phyloP scores from a whole-genome alignment of 257 asterid species.

The Salvia rosmarinus region DNA sequence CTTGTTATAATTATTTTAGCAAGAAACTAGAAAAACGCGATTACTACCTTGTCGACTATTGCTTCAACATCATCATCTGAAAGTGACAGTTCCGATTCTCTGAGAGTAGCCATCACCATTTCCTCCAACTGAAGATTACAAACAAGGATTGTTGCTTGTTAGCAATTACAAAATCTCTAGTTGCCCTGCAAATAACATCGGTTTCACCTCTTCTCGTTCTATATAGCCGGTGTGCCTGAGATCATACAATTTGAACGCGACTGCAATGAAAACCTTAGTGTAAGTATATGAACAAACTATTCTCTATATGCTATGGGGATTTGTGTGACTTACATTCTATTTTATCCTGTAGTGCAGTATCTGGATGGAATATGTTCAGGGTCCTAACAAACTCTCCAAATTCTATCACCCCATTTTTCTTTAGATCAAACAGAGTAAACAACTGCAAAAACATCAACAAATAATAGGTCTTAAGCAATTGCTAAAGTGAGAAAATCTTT shows the following conservation, averaged over 20 bases:
- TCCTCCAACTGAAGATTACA: slow-evolving; percentile 53
- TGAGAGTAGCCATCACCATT: slow-evolving; percentile 66
- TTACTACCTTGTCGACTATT: slow-evolving; percentile 65
- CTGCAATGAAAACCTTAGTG: slow-evolving; percentile 45
- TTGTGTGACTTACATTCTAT: slow-evolving; percentile 46
- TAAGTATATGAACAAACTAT: slow-evolving; percentile 19
- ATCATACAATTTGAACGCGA: slow-evolving; percentile 68
- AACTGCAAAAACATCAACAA: slow-evolving; percentile 44
- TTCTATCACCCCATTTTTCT: slow-evolving; percentile 70
- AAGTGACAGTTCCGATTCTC: slow-evolving; percentile 52
- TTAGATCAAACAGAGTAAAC: slow-evolving; percentile 72
- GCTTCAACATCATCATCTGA: slow-evolving; percentile 59
- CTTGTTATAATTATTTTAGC: not conserved
- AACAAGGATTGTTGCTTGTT: not conserved
- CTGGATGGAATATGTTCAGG: slow-evolving; percentile 63
- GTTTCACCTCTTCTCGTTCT: slow-evolving; percentile 66
- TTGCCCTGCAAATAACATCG: no score
- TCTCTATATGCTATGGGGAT: not conserved
- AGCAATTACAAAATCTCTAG: no score
- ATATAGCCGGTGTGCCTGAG: slow-evolving; percentile 62
- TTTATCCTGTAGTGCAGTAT: slow-evolving; percentile 55
- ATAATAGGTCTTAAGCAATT: no score
- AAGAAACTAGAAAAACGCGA: not conserved
- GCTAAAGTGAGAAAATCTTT: not conserved
- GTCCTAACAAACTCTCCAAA: slow-evolving; percentile 80